These are phyloP conservation scores for Phtheirospermum japonicum DNA, from an alignment of 257 asterid genomes.

Conservation along the genomic window DNA sequence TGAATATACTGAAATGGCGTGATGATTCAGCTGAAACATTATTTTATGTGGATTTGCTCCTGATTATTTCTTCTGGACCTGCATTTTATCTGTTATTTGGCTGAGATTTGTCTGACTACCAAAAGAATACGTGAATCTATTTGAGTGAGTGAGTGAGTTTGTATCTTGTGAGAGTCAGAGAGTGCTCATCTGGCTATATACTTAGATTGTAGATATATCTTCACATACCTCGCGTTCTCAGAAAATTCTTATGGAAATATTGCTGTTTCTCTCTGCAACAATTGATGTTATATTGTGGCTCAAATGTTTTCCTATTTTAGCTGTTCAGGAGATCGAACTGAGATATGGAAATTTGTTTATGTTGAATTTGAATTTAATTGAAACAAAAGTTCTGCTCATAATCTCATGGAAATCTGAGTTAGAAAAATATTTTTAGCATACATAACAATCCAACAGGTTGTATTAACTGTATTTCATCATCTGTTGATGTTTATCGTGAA, in stretches of 20 bases:
- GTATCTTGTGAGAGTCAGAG: too few species aligned
- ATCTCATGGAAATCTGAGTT: not conserved
- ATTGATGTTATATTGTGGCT: not conserved
- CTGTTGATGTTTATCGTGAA: slow-evolving; percentile 24
- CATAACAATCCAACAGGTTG: not conserved
- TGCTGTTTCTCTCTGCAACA: not conserved
- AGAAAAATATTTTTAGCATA: not conserved
- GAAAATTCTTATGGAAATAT: not conserved
- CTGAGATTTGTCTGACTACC: slow-evolving; percentile 6
- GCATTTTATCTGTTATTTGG: slow-evolving; percentile 5
- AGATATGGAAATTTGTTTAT: not conserved
- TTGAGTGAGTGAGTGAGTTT: slow-evolving; percentile 3
- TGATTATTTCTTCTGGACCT: slow-evolving; percentile 16
- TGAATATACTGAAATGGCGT: slow-evolving; percentile 4
- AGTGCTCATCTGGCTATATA: slow-evolving; percentile 9
- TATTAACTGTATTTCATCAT: slow-evolving; percentile 14
- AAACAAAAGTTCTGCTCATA: not conserved
- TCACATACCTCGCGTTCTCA: not conserved
- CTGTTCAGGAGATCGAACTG: slow-evolving; percentile 7
- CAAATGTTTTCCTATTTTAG: slow-evolving; percentile 16
- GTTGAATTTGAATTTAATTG: slow-evolving; percentile 3
- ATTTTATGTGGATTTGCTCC: slow-evolving; percentile 8
- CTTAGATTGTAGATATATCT: slow-evolving; percentile 4
- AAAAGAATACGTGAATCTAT: slow-evolving; percentile 13
- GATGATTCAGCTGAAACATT: slow-evolving; percentile 12